Conservation (phyloP, 176 grass and related monocot species). For the Tillandsia leiboldiana region DNA sequence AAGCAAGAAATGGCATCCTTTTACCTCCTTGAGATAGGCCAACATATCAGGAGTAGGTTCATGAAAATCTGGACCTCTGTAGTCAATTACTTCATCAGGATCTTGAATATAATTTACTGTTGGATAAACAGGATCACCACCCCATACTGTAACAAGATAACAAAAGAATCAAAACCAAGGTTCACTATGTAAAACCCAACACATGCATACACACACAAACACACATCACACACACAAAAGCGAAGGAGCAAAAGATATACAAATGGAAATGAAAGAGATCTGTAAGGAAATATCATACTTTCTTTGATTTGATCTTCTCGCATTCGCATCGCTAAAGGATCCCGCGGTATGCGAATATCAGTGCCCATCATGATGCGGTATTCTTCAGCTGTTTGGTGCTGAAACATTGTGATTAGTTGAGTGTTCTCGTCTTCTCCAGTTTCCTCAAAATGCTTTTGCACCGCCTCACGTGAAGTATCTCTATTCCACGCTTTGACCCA, state of each 20-base stretch:
- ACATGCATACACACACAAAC: neutral
- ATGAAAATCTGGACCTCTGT: slow-evolving; percentile 76
- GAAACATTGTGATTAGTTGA: slow-evolving; percentile 89
- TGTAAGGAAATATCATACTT: slow-evolving; percentile 39
- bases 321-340: slow-evolving; percentile 89
- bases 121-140: slow-evolving; percentile 96
- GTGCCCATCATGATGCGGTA: slow-evolving; percentile 88
- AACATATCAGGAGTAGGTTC: slow-evolving; percentile 76
- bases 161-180: slow-evolving; percentile 13
- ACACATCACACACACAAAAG: neutral
- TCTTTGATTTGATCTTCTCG: slow-evolving; percentile 82
- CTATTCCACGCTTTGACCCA: slow-evolving; percentile 84
- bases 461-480: slow-evolving; percentile 63
- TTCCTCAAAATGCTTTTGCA: slow-evolving; percentile 77
- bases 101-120: slow-evolving; percentile 93
- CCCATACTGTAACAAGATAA: slow-evolving; percentile 66
- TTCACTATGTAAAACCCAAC: neutral
- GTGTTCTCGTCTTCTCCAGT: slow-evolving; percentile 68
- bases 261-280: slow-evolving; percentile 6
- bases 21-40: slow-evolving; percentile 80
- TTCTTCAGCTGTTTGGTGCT: slow-evolving; percentile 74
- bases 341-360: slow-evolving; percentile 58
- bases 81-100: slow-evolving; percentile 67
- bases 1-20: neutral
- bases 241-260: neutral